phyloP scores from a whole-genome alignment of 2,329 filamentous ascomycete species.

The Epichloe sp. region DNA sequence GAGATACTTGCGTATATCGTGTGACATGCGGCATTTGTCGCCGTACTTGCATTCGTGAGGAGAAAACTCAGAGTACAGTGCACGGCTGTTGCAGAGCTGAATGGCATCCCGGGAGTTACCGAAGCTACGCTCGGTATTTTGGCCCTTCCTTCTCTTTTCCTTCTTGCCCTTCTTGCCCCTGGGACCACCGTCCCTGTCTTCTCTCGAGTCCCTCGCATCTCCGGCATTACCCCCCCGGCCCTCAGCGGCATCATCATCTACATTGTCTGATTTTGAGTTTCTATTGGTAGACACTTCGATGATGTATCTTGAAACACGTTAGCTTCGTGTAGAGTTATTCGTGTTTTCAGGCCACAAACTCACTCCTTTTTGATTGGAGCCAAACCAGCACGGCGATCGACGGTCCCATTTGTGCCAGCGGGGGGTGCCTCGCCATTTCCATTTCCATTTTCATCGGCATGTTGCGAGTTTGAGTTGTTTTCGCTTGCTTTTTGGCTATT shows the following conservation, averaged over 20 bases:
- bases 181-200: conserved; percentile 37
- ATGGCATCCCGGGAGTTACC: conserved; percentile 71
- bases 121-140: conserved; percentile 75
- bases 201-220: conserved; percentile 33
- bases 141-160: conserved; percentile 41
- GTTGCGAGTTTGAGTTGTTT: not conserved
- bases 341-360: conserved; percentile 16
- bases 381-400: conserved; percentile 37
- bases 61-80: conserved; percentile 65
- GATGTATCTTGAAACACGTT: conserved; percentile 25
- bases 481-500: conserved; percentile 9
- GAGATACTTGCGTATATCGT: conserved; percentile 78
- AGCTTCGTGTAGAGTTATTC: not conserved
- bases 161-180: conserved; percentile 29
- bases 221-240: conserved; percentile 21
- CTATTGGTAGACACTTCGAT: conserved; percentile 21
- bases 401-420: conserved; percentile 6
- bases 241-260: conserved; percentile 37
- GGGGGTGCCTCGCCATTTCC: not conserved
- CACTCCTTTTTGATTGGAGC: conserved; percentile 65
- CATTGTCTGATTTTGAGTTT: conserved; percentile 12
- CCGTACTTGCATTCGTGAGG: conserved; percentile 65
- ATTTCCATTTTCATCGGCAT: conserved; percentile 3
- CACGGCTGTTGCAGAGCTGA: conserved; percentile 63
- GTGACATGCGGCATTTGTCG: conserved; percentile 66